These are phyloP conservation scores for Bruguiera sexangula DNA, from an alignment of 345 rosid species.

Conservation along the genomic window DNA sequence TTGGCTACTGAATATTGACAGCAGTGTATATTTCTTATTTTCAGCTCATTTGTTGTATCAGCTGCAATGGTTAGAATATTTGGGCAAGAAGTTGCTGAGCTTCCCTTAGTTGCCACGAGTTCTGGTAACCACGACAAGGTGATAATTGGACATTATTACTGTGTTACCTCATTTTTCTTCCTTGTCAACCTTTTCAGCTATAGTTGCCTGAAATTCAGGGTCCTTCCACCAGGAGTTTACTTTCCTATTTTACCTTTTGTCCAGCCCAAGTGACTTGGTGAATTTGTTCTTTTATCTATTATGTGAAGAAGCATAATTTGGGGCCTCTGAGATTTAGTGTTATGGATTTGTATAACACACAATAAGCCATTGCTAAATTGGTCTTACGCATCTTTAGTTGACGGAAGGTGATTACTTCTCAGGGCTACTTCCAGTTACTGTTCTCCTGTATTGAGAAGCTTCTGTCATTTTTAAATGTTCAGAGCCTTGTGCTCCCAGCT, in stretches of 20 bases:
- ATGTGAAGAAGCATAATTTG: too few relatives aligned
- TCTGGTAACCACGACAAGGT: conserved; percentile 68
- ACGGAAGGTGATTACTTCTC: not conserved
- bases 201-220: too few relatives aligned
- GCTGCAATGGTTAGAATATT: conserved; percentile 76
- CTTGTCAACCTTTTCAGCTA: not conserved
- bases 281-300: too few relatives aligned
- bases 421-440: conserved; percentile 87
- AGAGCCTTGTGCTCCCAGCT: conserved; percentile 74
- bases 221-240: too few relatives aligned
- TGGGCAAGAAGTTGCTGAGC: conserved; percentile 83
- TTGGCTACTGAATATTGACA: not conserved
- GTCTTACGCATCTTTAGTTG: not conserved
- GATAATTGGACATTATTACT: not conserved
- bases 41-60: conserved; percentile 73
- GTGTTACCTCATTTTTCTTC: not conserved
- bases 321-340: too few relatives aligned
- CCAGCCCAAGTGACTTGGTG: too few relatives aligned
- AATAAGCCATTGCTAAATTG: not conserved
- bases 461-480: conserved; percentile 58
- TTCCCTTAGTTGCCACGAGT: conserved; percentile 85
- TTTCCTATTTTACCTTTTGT: too few relatives aligned
- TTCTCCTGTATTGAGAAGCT: conserved; percentile 74
- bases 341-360: not conserved
- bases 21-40: conserved; percentile 4